Evolutionary conservation across 2,329 filamentous ascomycete species (phyloP), one percentile per base, ranked within the genome.

Genomic region (Verticillium nubilum): DNA sequence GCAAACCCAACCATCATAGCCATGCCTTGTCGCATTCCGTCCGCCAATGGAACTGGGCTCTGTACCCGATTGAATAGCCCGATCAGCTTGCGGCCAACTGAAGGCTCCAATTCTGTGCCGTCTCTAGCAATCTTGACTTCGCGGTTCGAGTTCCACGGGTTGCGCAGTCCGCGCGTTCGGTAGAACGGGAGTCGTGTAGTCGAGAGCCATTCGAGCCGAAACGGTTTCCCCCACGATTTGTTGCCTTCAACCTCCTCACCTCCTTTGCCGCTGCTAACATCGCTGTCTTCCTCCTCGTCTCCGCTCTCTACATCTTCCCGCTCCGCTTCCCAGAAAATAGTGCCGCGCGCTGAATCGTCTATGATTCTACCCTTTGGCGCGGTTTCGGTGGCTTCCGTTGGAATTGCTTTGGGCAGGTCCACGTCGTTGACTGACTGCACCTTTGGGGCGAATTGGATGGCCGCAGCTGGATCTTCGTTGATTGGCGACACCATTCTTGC

Each of bases 101-200:
- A 84, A 28, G 93, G 90, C 73, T 98, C 94, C 58, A 98, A 78
- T 72, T 98, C 94, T 0, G 94, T 98, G 2, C 94, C 94, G 68
- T 98, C 94, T 67, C 94, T 84, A 26, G 94, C 94, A 69, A 98
- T 97, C 74, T 98, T 98, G 63, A 98, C 91, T 70, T 98, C 94
- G 57, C 94, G 81, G 69, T 97, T 97, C 4, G 91, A 90, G 72
- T 98, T 98, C 91, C 92, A 97, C 0, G 92, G 90, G 70, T 98
- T 98, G 33, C 93, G 85, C 59, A 98, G 75, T 0, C 94, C 93
- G 63, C 92, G 80, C 0, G 93, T 96, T 52, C 90, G 86, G 72
- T 95, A 96, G 70, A 98, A 98, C 0, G 94, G 92, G 5, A 98
- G 80, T 35, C 88, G 84, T 58, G 84, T 86, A 5, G 90, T 96